Conservation (phyloP, 1,139 yeast genomes). For the Hansenula lynferdii region DNA sequence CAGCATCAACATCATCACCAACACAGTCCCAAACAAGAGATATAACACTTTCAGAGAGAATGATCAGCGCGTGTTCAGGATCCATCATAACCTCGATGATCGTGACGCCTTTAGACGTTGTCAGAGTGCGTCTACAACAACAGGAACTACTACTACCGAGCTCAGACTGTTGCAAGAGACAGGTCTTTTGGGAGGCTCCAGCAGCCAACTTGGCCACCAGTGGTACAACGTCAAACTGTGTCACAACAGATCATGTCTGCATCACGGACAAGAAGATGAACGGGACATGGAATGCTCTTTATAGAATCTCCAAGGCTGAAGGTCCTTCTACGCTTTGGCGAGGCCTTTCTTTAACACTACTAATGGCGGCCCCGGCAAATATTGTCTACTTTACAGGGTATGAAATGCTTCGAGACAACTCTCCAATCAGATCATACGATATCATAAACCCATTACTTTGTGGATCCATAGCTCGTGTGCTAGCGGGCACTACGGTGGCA, state of each 20-base stretch:
- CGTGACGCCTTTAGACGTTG: slow-evolving; percentile 93
- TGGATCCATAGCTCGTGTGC: slow-evolving; percentile 77
- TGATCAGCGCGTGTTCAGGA: slow-evolving; percentile 90
- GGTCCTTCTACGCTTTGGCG: slow-evolving; percentile 83
- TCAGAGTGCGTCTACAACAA: slow-evolving; percentile 85
- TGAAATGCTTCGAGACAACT: slow-evolving; percentile 73
- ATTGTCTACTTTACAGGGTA: slow-evolving; percentile 94
- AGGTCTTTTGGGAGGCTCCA: slow-evolving; percentile 18
- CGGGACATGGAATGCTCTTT: slow-evolving; percentile 72
- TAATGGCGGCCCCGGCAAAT: slow-evolving; percentile 92
- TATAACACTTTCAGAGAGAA: slow-evolving; percentile 39
- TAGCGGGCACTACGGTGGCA: slow-evolving; percentile 82
- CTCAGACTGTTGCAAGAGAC: slow-evolving; percentile 25
- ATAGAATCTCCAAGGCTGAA: slow-evolving; percentile 61
- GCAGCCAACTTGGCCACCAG: slow-evolving; percentile 3
- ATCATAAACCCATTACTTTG: slow-evolving; percentile 73
- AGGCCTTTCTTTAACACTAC: slow-evolving; percentile 74
- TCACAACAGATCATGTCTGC: slow-evolving; percentile 33
- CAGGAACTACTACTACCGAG: slow-evolving; percentile 59
- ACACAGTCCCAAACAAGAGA: not conserved
- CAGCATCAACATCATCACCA: not conserved
- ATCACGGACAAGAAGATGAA: slow-evolving; percentile 29
- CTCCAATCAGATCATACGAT: slow-evolving; percentile 48
- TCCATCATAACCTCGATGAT: slow-evolving; percentile 81
- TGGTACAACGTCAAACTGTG: slow-evolving; percentile 24